phyloP scores from a whole-genome alignment of 306 rosid species.

The Cicer cuneatum region DNA sequence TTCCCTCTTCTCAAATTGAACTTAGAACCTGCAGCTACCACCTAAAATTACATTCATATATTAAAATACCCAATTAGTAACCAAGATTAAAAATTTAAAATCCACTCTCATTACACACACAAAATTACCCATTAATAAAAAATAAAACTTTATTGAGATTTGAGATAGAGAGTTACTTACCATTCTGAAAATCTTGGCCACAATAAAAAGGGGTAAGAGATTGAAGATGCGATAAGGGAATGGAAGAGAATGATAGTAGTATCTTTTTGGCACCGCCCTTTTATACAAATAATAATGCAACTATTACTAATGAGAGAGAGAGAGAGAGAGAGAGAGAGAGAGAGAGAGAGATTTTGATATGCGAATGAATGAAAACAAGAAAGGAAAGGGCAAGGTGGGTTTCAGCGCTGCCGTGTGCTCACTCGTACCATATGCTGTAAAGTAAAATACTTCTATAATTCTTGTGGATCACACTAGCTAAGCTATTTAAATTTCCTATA shows the following conservation, averaged over 20 bases:
- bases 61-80: constrained; percentile 22
- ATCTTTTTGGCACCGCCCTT: neutral
- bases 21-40: constrained; percentile 56
- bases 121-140: neutral
- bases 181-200: constrained; percentile 60
- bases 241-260: neutral
- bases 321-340: neutral
- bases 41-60: constrained; percentile 53
- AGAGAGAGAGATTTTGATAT: too few relatives aligned
- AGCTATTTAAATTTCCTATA: too few relatives aligned
- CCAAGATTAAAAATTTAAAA: neutral
- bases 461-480: too few relatives aligned
- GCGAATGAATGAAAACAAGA: too few relatives aligned
- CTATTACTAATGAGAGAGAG: neutral
- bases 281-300: neutral
- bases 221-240: neutral
- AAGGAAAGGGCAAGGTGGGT: constrained; percentile 5
- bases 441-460: too few relatives aligned
- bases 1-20: constrained; percentile 52
- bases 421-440: constrained; percentile 15
- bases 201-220: constrained; percentile 7
- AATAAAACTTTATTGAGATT: neutral
- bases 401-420: constrained; percentile 24
- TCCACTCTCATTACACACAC: neutral
- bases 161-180: constrained; percentile 34